These are phyloP conservation scores for Termitomyces sp. DNA, from an alignment of 1,284 basidiomycete genomes.

Conservation along the genomic window DNA sequence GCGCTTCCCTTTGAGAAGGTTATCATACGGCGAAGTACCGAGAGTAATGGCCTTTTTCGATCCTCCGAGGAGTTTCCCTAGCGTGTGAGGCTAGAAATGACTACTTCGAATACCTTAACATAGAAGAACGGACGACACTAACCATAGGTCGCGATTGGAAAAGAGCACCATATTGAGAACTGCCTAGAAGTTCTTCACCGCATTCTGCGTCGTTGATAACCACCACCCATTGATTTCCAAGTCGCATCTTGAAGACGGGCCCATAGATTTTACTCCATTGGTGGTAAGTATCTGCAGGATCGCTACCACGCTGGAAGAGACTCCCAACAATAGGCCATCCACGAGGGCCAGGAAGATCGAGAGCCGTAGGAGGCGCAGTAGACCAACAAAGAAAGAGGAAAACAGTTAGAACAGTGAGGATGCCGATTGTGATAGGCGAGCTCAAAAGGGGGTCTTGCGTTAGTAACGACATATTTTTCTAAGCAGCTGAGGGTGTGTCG, in stretches of 20 bases:
- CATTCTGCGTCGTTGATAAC: conserved; percentile 13
- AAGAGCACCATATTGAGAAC: conserved; percentile 9
- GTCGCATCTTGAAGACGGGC: conserved; percentile 14
- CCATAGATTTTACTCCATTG: conserved; percentile 16
- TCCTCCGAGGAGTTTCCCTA: conserved; percentile 8
- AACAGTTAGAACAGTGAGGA: not conserved
- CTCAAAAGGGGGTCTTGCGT: not conserved
- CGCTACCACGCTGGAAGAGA: conserved; percentile 13
- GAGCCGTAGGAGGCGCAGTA: conserved; percentile 6
- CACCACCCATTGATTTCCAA: conserved; percentile 13
- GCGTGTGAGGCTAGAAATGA: conserved; percentile 9
- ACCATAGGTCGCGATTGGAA: conserved; percentile 15
- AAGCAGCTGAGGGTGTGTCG: not conserved
- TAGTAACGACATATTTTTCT: not conserved
- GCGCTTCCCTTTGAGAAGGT: conserved; percentile 12
- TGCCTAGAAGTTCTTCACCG: conserved; percentile 13
- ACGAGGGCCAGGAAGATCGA: conserved; percentile 14
- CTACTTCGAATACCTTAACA: too few relatives aligned
- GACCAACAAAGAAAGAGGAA: conserved; percentile 9
- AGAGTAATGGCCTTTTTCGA: conserved; percentile 15
- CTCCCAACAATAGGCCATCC: conserved; percentile 16
- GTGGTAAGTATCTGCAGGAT: conserved; percentile 15
- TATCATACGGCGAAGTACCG: conserved; percentile 14
- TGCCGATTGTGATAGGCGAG: not conserved
- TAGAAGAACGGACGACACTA: not conserved